Evolutionary conservation across 768 basidiomycete species (phyloP).

Genomic region (Termitomyces sp.): DNA sequence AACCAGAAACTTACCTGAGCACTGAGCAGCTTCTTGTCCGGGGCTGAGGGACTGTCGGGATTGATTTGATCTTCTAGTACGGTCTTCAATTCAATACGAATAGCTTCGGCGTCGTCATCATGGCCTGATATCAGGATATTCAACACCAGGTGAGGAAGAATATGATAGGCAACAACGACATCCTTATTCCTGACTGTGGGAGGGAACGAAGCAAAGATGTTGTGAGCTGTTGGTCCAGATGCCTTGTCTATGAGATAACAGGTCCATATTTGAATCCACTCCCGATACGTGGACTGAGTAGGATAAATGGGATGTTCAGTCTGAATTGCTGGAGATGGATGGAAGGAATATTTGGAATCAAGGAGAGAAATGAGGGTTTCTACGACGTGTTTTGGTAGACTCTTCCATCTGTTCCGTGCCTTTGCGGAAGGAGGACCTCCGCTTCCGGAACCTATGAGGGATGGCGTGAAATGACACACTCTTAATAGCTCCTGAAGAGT

Average conservation of each 20-base stretch:
- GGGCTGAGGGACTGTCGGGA: slow-evolving; percentile 47
- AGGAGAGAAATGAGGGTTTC: slow-evolving; percentile 87
- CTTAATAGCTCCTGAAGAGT: slow-evolving; percentile 88
- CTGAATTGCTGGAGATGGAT: slow-evolving; percentile 34
- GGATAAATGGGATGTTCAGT: slow-evolving; percentile 77
- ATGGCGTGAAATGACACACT: slow-evolving; percentile 82
- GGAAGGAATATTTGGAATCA: slow-evolving; percentile 59
- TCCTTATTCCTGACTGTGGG: slow-evolving; percentile 83
- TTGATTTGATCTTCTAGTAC: slow-evolving; percentile 89
- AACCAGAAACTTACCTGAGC: slow-evolving; percentile 70
- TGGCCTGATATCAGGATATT: slow-evolving; percentile 78
- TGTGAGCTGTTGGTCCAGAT: slow-evolving; percentile 52
- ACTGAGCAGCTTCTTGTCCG: slow-evolving; percentile 84
- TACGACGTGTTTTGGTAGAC: slow-evolving; percentile 75
- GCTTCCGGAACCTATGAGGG: slow-evolving; percentile 57
- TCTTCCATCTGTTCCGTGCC: slow-evolving; percentile 74
- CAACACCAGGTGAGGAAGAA: slow-evolving; percentile 89
- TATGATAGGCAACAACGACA: slow-evolving; percentile 87
- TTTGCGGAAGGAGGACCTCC: slow-evolving; percentile 54
- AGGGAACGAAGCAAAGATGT: slow-evolving; percentile 76
- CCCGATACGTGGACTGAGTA: slow-evolving; percentile 76
- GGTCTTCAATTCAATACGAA: slow-evolving; percentile 71
- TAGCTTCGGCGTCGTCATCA: slow-evolving; percentile 56
- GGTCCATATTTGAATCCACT: slow-evolving; percentile 95
- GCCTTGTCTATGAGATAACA: slow-evolving; percentile 70